phyloP scores from a whole-genome alignment of 2,329 filamentous ascomycete genomes.

The Botryotinia narcissicola region DNA sequence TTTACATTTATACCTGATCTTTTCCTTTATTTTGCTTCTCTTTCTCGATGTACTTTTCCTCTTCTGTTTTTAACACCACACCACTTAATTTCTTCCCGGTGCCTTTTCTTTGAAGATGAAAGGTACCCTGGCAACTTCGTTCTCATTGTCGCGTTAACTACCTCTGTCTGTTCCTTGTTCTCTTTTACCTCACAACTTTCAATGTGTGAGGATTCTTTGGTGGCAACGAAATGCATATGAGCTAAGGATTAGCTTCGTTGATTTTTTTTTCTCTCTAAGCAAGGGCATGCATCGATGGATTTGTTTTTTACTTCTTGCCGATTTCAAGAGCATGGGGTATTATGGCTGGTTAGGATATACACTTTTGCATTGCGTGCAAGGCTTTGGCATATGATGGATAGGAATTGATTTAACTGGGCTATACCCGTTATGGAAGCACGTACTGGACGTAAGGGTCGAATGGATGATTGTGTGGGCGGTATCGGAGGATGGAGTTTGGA shows the following conservation, averaged over 20 bases:
- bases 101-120: neutral
- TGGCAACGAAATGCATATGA: neutral
- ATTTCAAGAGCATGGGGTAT: neutral
- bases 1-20: neutral
- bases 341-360: conserved; percentile 15
- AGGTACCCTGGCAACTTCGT: neutral
- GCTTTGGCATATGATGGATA: conserved; percentile 16
- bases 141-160: neutral
- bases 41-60: neutral
- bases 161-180: neutral
- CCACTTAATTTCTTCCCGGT: conserved; percentile 3
- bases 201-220: neutral
- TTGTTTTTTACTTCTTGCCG: neutral
- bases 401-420: neutral
- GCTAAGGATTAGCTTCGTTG: neutral
- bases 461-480: neutral
- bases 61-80: neutral
- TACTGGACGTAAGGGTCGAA: neutral
- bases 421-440: neutral
- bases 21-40: neutral
- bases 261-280: neutral
- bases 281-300: conserved; percentile 2
- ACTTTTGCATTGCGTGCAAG: conserved; percentile 14
- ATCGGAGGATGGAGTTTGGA: conserved; percentile 1
- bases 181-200: neutral